Base-by-base conservation (phyloP, 345 rosid species). In the Acer saccharum region DNA sequence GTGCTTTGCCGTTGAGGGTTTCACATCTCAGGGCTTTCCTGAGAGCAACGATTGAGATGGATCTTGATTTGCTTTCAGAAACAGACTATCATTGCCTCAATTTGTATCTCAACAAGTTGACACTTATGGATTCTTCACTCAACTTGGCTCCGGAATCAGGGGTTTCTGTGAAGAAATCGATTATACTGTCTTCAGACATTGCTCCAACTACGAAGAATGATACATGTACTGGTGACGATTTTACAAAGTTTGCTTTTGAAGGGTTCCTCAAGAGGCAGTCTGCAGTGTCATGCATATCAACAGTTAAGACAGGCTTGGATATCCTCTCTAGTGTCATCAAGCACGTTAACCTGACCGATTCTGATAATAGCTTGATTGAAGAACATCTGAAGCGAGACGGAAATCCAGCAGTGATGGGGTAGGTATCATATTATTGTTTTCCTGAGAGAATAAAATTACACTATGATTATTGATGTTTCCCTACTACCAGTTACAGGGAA, bases 21-120 rank as follows among this genome's bases (percentile, higher is more conserved):
- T 81, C 83, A 50, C 92, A 89, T 86, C 91, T 91, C 69, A 83
- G 69, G 83, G 92, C 89, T 79, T 68, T 89, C 79, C 76, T 94
- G n/a, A 76, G 76, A 67, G 93, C 97, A 74, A 77, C 84, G 3
- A 57, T 91, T 68, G 86, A 89, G 76, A 82, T 82, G 88, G 92
- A 90, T 79, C 86, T 86, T 3, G 46, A 77, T 75, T 80, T 17
- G 52, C 79, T 83, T 18, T 78, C 84, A 8, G 76, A 70, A 29
- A 74, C 32, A 29, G 77, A 73, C 54, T 65, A 80, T 39, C 83
- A 79, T 57, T 23, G 69, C 78, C 77, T 86, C 32, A 39, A 73
- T 54, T 55, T 25, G 55, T 89, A 84, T 80, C 79, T 85, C 27
- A 50, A 75, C 44, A 89, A 76, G 80, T 75, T 89, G 79, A 78